Percentiles rank a stretch among this genome's conserved stretches.
phyloP scores from a whole-genome alignment of 345 rosid genomes.

The rapeseed (Brassica napus) region DNA sequence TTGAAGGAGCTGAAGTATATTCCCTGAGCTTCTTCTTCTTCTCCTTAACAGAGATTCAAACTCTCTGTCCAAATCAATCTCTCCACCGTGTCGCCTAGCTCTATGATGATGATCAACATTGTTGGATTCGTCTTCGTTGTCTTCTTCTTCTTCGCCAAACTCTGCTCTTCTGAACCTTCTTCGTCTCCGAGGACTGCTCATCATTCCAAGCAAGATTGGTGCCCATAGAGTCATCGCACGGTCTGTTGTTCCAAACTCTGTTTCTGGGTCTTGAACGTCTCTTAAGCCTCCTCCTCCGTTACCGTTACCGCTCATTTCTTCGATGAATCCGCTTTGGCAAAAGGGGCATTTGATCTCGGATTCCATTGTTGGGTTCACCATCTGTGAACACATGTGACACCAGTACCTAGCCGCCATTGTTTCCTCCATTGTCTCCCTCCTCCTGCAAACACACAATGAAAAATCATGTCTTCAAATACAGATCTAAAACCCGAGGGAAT shows the following conservation, averaged over 20 bases:
- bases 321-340: constrained; percentile 53
- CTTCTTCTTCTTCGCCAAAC: constrained; percentile 59
- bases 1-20: constrained; percentile 73
- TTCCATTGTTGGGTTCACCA: constrained; percentile 67
- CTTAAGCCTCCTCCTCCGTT: neutral
- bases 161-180: constrained; percentile 59
- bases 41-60: constrained; percentile 64
- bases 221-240: constrained; percentile 81
- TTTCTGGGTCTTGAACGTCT: constrained; percentile 45
- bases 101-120: constrained; percentile 42
- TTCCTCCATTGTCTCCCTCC: constrained; percentile 54
- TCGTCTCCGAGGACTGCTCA: constrained; percentile 59
- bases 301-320: constrained; percentile 33
- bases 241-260: constrained; percentile 75
- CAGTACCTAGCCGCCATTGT: constrained; percentile 51
- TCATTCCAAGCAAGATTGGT: constrained; percentile 83
- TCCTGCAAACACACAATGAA: constrained; percentile 23
- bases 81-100: constrained; percentile 49
- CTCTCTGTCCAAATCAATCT: constrained; percentile 61
- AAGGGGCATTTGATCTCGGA: constrained; percentile 83
- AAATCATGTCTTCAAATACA: neutral
- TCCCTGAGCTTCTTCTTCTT: constrained; percentile 69
- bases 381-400: constrained; percentile 72
- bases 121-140: constrained; percentile 31
- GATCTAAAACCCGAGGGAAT: constrained; percentile 31